Conservation (phyloP, 108 stramenopile species). For the Halocafeteria seosinensis region DNA sequence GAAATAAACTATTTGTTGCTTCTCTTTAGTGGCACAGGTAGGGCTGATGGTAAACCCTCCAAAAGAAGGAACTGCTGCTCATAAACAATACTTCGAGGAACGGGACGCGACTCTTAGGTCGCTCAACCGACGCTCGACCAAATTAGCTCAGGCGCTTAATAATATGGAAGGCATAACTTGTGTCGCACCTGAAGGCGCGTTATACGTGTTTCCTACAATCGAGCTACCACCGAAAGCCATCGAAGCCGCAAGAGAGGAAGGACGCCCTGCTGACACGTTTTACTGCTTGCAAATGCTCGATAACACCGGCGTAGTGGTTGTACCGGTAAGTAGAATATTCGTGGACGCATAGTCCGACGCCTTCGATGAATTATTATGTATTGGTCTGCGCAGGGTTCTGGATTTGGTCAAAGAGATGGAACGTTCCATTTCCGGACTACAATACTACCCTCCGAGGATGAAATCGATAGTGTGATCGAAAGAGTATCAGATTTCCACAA, state of each 20-base stretch:
- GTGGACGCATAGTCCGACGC: no score
- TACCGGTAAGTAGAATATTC: no score
- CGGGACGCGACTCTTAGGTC: constrained; percentile 45
- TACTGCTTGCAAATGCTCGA: constrained; percentile 76
- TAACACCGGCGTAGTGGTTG: constrained; percentile 73
- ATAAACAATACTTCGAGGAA: constrained; percentile 45
- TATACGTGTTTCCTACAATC: constrained; percentile 84
- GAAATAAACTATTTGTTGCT: no score
- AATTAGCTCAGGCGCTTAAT: constrained; percentile 61
- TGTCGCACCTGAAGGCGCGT: constrained; percentile 69
- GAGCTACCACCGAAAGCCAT: constrained; percentile 58
- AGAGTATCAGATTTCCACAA: constrained; percentile 54
- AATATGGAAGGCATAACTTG: constrained; percentile 69
- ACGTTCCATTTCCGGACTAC: constrained; percentile 88
- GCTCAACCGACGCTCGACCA: constrained; percentile 56
- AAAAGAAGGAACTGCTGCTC: constrained; percentile 41
- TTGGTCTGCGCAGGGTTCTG: no score
- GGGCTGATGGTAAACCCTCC: constrained; percentile 77
- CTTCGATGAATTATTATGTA: no score
- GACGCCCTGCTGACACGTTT: constrained; percentile 62
- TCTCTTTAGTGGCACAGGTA: no score
- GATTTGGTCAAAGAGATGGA: constrained; percentile 77
- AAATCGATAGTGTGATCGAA: constrained; percentile 49
- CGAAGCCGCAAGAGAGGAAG: constrained; percentile 42
- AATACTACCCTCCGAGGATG: constrained; percentile 69